Percentiles rank a stretch among this genome's conserved stretches.
phyloP scores from a whole-genome alignment of 2,329 filamentous ascomycete species.

The Botrytis elliptica region DNA sequence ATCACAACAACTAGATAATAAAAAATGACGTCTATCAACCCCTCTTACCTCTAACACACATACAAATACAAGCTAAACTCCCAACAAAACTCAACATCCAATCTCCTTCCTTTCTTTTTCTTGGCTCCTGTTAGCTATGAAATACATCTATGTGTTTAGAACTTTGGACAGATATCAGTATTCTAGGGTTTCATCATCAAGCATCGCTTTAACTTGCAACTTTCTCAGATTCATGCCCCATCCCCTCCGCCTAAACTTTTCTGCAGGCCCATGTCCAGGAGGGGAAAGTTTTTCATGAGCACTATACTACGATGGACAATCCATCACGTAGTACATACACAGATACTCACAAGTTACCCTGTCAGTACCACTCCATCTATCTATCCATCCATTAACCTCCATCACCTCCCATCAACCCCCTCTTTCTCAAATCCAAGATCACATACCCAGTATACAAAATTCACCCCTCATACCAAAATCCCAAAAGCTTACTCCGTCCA shows the following conservation, averaged over 20 bases:
- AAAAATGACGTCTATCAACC: not conserved
- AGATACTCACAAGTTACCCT: no score
- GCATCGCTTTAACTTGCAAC: not conserved
- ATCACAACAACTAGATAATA: not conserved
- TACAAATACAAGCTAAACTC: not conserved
- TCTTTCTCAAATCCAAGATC: not conserved
- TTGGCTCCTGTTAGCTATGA: not conserved
- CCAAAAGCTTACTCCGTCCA: no score
- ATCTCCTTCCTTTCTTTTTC: not conserved
- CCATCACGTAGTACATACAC: no score
- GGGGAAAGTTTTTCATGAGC: no score
- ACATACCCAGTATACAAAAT: no score
- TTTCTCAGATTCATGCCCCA: no score
- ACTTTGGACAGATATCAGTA: not conserved
- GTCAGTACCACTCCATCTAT: no score
- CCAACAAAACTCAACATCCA: not conserved
- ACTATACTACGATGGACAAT: no score
- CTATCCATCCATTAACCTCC: no score
- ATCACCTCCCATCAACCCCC: not conserved
- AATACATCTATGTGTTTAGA: not conserved
- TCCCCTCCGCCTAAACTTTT: no score
- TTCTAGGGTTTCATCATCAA: not conserved
- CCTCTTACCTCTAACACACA: not conserved
- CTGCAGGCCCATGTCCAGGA: no score
- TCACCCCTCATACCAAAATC: no score